Evolutionary conservation across 352 stramenopile genomes (phyloP).

Genomic region (Blastocystis sp.): DNA sequence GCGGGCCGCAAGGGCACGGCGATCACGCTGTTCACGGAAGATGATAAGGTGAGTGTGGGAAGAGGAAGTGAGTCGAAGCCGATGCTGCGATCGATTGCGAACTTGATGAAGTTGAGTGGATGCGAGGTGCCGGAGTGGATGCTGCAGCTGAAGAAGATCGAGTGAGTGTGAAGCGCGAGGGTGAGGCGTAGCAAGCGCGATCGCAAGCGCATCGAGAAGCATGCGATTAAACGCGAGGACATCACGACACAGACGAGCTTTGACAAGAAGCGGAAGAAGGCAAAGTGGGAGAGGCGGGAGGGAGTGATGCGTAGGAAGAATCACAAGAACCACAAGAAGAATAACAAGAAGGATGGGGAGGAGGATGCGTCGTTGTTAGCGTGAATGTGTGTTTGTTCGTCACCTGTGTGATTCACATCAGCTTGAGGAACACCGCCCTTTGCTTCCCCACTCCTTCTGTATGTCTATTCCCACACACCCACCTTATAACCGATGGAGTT

Average conservation of each 20-base stretch:
- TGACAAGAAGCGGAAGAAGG: conserved; percentile 74
- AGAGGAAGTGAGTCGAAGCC: conserved; percentile 72
- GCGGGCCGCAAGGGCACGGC: conserved; percentile 86
- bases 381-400: background rate
- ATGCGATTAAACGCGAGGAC: conserved; percentile 70
- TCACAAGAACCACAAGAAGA: background rate
- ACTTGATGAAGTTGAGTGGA: conserved; percentile 95
- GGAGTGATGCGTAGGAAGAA: conserved; percentile 7
- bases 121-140: conserved; percentile 96
- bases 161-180: background rate
- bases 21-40: conserved; percentile 95
- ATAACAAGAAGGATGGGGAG: background rate
- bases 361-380: background rate
- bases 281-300: background rate
- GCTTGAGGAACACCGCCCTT: too few relatives aligned
- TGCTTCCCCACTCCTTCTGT: too few relatives aligned
- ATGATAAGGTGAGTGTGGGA: conserved; percentile 73
- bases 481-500: too few relatives aligned
- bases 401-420: too few relatives aligned
- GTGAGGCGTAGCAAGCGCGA: conserved; percentile 69
- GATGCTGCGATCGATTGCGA: conserved; percentile 90
- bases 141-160: conserved; percentile 85
- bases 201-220: conserved; percentile 69
- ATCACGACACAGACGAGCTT: conserved; percentile 78
- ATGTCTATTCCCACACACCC: too few relatives aligned